These are phyloP conservation scores for Sugiyamaella smithiae DNA, from an alignment of 805 yeast genomes.

Conservation along the genomic window DNA sequence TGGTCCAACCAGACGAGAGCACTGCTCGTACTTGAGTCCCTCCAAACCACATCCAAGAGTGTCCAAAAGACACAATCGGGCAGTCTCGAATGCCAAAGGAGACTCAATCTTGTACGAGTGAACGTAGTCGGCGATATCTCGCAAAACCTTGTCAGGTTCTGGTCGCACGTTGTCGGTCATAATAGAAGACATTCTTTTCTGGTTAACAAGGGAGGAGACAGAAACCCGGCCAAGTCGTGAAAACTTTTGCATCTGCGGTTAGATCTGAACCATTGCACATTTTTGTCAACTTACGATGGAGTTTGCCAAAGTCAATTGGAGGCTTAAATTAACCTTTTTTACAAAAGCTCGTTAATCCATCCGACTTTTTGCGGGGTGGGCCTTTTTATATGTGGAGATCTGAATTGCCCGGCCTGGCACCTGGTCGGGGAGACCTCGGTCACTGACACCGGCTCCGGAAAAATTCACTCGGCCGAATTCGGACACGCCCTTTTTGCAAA, in stretches of 20 bases:
- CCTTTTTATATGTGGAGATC: slow-evolving; percentile 1
- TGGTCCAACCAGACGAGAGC: slow-evolving; percentile 49
- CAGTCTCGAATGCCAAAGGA: slow-evolving; percentile 50
- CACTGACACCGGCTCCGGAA: not conserved
- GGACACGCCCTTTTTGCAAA: no score
- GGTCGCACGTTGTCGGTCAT: slow-evolving; percentile 50
- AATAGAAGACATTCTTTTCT: slow-evolving; percentile 23
- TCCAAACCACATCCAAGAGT: slow-evolving; percentile 61
- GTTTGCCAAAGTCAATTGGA: no score
- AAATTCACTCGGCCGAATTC: not conserved
- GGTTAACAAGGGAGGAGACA: not conserved
- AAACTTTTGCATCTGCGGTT: slow-evolving; percentile 4
- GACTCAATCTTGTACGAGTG: slow-evolving; percentile 47
- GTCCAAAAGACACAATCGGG: slow-evolving; percentile 53
- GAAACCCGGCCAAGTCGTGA: not conserved
- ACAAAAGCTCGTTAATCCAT: no score
- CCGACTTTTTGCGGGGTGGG: slow-evolving; percentile 4
- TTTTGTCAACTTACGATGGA: no score
- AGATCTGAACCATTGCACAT: no score
- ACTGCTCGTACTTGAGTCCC: slow-evolving; percentile 52
- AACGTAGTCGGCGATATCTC: slow-evolving; percentile 50
- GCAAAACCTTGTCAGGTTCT: slow-evolving; percentile 46
- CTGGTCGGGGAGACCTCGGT: not conserved
- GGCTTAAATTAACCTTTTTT: no score
- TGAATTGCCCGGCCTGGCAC: not conserved